Evolutionary conservation across 495 filamentous ascomycete species (phyloP), one percentile per base, ranked within the genome.

Genomic region (Friedmanniomyces simplex): DNA sequence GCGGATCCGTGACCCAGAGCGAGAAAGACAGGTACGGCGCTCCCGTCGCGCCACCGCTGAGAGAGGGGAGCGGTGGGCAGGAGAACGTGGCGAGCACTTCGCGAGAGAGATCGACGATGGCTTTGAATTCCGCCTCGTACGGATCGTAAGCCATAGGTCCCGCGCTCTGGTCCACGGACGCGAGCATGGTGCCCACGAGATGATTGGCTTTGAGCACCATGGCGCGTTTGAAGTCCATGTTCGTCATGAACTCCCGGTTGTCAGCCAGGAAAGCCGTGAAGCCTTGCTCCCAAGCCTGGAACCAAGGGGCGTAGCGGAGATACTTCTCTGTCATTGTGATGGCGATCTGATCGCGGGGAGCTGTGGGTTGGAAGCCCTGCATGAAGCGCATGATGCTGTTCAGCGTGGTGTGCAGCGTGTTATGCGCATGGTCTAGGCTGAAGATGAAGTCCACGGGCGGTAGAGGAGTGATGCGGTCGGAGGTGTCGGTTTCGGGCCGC

Each of bases 171-270:
- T 96, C 94, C 18, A 98, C 87, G 47, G 91, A 88, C 1, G 93
- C 91, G 28, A 98, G 80, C 43, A 98, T 76, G 50, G 97, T 98
- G 3, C 93, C 93, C 43, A 98, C 94, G 66, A 63, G 52, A 41
- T 63, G 60, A 34, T 63, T 63, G 7, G 60, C 55, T 52, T 63
- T 63, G 5, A 63, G 56, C 14, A 63, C 60, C 60, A 63, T 63
- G 1, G 60, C 60, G 1, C 60, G 41, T 45, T 63, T 63, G 45
- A 63, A 16, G 47, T 63, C 60, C 22, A 52, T 59, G 43, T 55
- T 55, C 16, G 34, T 11, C 55, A 63, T 54, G 11, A 10, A 11
- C 12, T 43, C 55, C 14, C 51, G 14, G 20, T 30, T 49, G 1
- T 43, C 49, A 13, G 50, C 43, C 1, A 63, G 37, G 56, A 37